phyloP scores from a whole-genome alignment of 2,329 filamentous ascomycete species.

The Lachnellula arida region DNA sequence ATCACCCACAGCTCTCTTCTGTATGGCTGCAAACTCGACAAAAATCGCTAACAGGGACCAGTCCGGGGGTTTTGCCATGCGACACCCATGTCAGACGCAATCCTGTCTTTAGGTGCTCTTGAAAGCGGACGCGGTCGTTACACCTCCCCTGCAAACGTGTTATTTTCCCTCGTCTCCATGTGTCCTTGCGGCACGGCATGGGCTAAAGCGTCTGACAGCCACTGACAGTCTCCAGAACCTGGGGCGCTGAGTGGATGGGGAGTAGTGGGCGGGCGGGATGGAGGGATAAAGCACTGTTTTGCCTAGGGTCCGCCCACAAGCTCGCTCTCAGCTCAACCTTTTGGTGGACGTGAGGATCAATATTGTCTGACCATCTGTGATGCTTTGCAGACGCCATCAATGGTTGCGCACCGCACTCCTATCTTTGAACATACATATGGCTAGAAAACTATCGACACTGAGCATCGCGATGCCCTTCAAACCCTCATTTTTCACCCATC shows the following conservation, averaged over 20 bases:
- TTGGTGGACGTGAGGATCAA: slow-evolving; percentile 3
- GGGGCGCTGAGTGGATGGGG: background rate
- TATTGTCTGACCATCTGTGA: slow-evolving; percentile 10
- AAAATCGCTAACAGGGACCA: too few relatives aligned
- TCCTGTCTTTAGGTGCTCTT: slow-evolving; percentile 1
- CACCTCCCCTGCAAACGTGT: too few relatives aligned
- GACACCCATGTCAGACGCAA: slow-evolving; percentile 5
- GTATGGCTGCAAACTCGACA: background rate
- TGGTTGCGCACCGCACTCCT: slow-evolving; percentile 1
- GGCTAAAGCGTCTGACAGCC: background rate
- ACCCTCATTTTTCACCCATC: background rate
- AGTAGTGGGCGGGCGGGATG: slow-evolving; percentile 1
- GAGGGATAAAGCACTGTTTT: background rate
- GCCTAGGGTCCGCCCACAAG: slow-evolving; percentile 8
- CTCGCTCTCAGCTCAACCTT: slow-evolving; percentile 8
- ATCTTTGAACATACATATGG: background rate
- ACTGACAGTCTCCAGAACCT: too few relatives aligned
- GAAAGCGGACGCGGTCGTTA: background rate
- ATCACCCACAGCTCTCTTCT: background rate
- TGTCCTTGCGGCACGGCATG: slow-evolving; percentile 9
- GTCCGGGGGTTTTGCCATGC: background rate
- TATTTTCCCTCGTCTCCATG: slow-evolving; percentile 1
- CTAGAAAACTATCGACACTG: background rate
- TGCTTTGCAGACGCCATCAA: slow-evolving; percentile 8
- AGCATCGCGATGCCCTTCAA: background rate